These are phyloP conservation scores for Aspergillus quadricinctus DNA, from an alignment of 2,329 filamentous ascomycete genomes.

Conservation along the genomic window DNA sequence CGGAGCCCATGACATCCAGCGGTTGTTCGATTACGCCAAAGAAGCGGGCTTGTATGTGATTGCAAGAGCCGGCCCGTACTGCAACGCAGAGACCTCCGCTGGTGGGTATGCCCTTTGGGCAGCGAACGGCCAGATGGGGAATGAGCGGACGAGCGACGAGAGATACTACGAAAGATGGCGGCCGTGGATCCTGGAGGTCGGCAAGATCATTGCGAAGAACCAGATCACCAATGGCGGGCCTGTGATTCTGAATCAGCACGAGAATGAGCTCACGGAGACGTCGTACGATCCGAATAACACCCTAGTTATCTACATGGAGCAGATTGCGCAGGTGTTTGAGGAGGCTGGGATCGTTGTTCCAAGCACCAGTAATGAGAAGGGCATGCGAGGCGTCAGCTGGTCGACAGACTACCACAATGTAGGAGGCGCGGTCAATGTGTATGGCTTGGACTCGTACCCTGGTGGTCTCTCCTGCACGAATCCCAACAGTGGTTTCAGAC, in stretches of 20 bases:
- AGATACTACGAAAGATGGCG: constrained; percentile 45
- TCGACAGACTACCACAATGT: constrained; percentile 54
- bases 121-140: constrained; percentile 45
- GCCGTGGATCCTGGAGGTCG: constrained; percentile 46
- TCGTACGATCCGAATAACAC: constrained; percentile 42
- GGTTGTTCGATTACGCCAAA: constrained; percentile 49
- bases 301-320: constrained; percentile 50
- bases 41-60: constrained; percentile 51
- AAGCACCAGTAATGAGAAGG: constrained; percentile 50
- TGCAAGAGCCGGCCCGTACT: constrained; percentile 49
- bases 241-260: constrained; percentile 50
- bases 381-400: constrained; percentile 48
- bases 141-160: constrained; percentile 40
- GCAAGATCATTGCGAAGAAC: constrained; percentile 47
- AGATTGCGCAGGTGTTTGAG: constrained; percentile 45
- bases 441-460: constrained; percentile 32
- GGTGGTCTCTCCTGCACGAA: constrained; percentile 49
- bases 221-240: constrained; percentile 50
- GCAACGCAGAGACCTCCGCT: constrained; percentile 50
- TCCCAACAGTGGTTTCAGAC: constrained; percentile 45
- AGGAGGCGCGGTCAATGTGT: constrained; percentile 49
- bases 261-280: constrained; percentile 51
- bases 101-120: constrained; percentile 47
- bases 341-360: constrained; percentile 49
- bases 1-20: constrained; percentile 48